Percentiles rank a stretch among this genome's conserved stretches.
phyloP scores from a whole-genome alignment of 345 rosid genomes.

The Pugionium cornutum region DNA sequence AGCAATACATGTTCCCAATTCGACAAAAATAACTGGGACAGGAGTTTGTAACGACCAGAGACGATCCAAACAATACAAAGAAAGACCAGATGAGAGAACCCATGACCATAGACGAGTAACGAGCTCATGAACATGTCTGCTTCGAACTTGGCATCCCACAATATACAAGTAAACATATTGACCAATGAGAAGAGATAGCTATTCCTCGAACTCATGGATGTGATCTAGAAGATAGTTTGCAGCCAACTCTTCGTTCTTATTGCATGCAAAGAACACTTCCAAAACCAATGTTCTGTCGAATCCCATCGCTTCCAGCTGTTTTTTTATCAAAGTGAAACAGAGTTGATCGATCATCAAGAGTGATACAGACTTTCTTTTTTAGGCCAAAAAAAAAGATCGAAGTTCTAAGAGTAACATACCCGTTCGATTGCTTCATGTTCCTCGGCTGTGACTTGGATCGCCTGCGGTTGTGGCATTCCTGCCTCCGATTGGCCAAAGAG shows the following conservation, averaged over 20 bases:
- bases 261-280: conserved; percentile 92
- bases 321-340: not conserved
- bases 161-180: conserved; percentile 20
- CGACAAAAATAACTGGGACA: conserved; percentile 19
- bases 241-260: conserved; percentile 91
- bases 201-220: conserved; percentile 84
- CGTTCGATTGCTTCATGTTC: conserved; percentile 92
- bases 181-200: conserved; percentile 29
- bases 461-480: conserved; percentile 74
- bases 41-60: conserved; percentile 13
- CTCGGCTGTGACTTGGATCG: conserved; percentile 74
- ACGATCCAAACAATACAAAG: conserved; percentile 20
- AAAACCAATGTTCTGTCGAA: conserved; percentile 72
- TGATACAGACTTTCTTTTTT: not conserved
- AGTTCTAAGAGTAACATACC: conserved; percentile 40
- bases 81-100: conserved; percentile 15
- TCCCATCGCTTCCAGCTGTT: conserved; percentile 91
- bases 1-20: conserved; percentile 9
- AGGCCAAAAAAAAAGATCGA: not conserved
- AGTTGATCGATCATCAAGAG: not conserved
- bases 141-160: conserved; percentile 29
- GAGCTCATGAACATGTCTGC: conserved; percentile 12
- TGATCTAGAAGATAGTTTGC: conserved; percentile 93
- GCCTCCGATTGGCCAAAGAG: conserved; percentile 65
- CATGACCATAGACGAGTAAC: conserved; percentile 25